Evolutionary conservation across 2,329 filamentous ascomycete species (phyloP), one percentile per base, ranked within the genome.

Genomic region (Acrocalymma vagum): DNA sequence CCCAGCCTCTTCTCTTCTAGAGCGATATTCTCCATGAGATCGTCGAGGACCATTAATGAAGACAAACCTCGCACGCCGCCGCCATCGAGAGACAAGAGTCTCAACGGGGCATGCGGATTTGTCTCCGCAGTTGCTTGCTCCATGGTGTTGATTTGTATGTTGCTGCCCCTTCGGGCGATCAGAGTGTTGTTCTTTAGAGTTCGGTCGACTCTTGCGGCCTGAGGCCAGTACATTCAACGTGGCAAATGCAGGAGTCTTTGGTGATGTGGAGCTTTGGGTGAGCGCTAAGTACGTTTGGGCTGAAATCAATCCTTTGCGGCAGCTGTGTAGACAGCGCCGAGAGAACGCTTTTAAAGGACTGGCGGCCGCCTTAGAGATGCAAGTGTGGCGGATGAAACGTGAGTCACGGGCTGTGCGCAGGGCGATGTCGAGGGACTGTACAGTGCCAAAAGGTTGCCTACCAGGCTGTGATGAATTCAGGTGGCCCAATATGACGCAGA

Each of bases 21-120:
- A 9, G 61, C 59, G 34, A 72, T 69, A 23, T 55, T 69, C 29
- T 70, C 59, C 69, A 72, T 72, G 20, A 72, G 41, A 15, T 67
- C 65, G 13, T 70, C 62, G 7, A 72, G 62, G 2, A 72, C 67
- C 58, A 72, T 63, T 27, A 71, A 37, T 18, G 62, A 65, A 5
- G 67, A 71, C 9, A 71, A 52, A 16, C 69, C 68, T 27, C 68
- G 53, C 9, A 72, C 69, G n/a, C 69, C 69, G 7, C 69, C 69
- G 24, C 69, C 68, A 38, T 71, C 69, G 4, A 70, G 53, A 6
- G 67, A 68, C 2, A 69, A 48, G 15, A 67, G 37, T 16, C 66
- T 60, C 33, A 69, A 40, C 8, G 66, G 66, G 23, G 66, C 66
- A 25, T 60, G 48, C 5, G 64, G 63, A 27, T 65, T 66, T 5